These are phyloP conservation scores for Acacia confusa DNA, from an alignment of 306 rosid genomes.

Conservation along the genomic window DNA sequence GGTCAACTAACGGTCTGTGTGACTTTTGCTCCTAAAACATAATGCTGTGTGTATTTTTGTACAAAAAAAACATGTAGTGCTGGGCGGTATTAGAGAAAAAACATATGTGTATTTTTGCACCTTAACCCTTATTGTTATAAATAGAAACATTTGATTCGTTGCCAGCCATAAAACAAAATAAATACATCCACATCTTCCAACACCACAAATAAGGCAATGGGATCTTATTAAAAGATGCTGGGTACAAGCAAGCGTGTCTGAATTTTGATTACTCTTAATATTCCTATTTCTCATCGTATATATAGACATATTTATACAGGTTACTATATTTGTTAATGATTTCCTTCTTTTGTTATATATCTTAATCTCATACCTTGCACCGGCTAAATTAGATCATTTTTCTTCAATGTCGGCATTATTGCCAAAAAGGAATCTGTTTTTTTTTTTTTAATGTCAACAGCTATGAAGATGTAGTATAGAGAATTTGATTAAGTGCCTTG, in stretches of 20 bases:
- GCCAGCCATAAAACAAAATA: not conserved
- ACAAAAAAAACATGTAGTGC: too few relatives aligned
- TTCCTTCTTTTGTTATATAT: not conserved
- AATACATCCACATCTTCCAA: conserved; percentile 15
- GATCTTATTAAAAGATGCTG: conserved; percentile 31
- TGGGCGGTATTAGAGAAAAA: too few relatives aligned
- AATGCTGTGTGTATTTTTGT: too few relatives aligned
- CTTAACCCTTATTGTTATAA: not conserved
- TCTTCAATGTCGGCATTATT: conserved; percentile 34
- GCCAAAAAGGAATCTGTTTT: conserved; percentile 46
- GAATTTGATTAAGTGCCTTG: conserved; percentile 32
- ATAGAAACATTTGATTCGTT: not conserved
- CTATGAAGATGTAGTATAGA: conserved; percentile 31
- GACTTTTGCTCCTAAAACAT: too few relatives aligned
- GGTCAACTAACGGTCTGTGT: too few relatives aligned
- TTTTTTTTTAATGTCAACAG: conserved; percentile 2
- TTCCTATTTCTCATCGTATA: conserved; percentile 31
- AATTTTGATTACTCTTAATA: conserved; percentile 29
- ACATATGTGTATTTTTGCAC: too few relatives aligned
- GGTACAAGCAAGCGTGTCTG: not conserved
- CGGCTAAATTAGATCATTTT: not conserved
- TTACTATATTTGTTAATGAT: not conserved
- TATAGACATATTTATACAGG: not conserved
- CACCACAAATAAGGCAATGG: conserved; percentile 14
- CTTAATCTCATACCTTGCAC: conserved; percentile 2